Evolutionary conservation across 192 early-diverging fungal genomes (phyloP), one percentile per base, ranked within the genome.

Genomic region (Backusella liffmaniae): DNA sequence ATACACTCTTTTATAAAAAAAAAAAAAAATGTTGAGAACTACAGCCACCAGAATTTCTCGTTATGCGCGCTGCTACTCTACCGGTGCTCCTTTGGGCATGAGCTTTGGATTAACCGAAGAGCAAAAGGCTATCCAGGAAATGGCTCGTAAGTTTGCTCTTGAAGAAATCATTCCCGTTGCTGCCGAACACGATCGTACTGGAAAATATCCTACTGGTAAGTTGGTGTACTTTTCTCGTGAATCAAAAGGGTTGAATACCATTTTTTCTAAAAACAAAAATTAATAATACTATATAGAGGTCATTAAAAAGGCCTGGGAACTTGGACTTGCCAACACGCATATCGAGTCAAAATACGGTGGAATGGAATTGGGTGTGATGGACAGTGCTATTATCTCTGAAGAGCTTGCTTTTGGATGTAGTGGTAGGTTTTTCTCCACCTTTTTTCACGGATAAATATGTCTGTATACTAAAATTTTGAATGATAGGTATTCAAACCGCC

Each of bases 401-500:
- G 95, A 97, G 84, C 82, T 98, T 32, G 92, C 97, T 29, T 96
- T 91, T 77, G 97, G 97, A 35, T 98, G 97, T 85, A 89, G 93
- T 12, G 80, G 80, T 77, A 77, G 72, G 30, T 30, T 16, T 26
- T 36, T 10, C 35, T n/a, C 42, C 4, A 3, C 46, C n/a, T 13
- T 26, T 41, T 72, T 21, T 46, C 42, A 18, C 8, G 12, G 56
- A 8, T 29, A 29, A 3, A 12, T 62, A 5, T 21, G 3, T 9
- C 21, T 21, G 2, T 29, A 10, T 62, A 62, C 21, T 29, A 29
- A 23, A 29, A 13, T 59, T 15, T 16, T 56, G 56, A 0, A 39
- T 73, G 34, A 41, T 29, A 67, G 96, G 96, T 53, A 97, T 98
- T 76, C 96, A 96, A 83, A 98, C 97, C 8, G 97, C 97, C 35